Conservation (phyloP, 164 flowering plant species). For the Amborella trichopoda region DNA sequence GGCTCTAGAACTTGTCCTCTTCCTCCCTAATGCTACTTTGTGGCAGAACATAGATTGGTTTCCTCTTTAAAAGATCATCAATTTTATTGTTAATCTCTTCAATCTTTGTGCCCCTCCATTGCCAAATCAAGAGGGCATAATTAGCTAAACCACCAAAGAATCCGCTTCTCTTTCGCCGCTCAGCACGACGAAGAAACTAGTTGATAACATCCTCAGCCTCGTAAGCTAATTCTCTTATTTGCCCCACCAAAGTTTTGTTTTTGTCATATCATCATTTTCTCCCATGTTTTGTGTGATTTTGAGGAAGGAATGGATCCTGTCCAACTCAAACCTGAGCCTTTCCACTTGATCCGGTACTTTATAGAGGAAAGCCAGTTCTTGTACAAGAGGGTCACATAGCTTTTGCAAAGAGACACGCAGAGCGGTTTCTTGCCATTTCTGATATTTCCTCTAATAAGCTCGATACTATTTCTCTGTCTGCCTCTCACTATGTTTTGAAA, state of each 20-base stretch:
- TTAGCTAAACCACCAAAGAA: not conserved
- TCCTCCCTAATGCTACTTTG: not conserved
- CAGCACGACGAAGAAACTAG: not conserved
- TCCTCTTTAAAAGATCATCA: not conserved
- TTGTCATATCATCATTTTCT: no score
- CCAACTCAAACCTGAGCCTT: no score
- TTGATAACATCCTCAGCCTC: constrained; percentile 11
- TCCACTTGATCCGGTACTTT: no score
- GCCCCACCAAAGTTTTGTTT: constrained; percentile 5
- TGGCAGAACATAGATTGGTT: not conserved
- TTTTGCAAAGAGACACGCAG: no score
- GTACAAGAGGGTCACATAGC: no score
- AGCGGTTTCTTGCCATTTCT: no score
- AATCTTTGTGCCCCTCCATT: not conserved
- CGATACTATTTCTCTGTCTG: no score
- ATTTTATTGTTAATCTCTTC: constrained; percentile 1
- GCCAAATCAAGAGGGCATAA: not conserved
- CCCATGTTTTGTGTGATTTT: no score
- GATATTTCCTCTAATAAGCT: no score
- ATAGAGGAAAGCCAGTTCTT: no score
- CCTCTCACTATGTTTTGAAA: no score
- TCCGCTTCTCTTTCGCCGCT: not conserved
- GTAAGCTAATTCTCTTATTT: constrained; percentile 10
- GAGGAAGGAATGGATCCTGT: no score
- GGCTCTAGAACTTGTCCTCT: not conserved